Percentiles rank a stretch among this genome's conserved stretches.
phyloP scores from a whole-genome alignment of 2,329 filamentous ascomycete genomes.

The Fusarium falciforme region DNA sequence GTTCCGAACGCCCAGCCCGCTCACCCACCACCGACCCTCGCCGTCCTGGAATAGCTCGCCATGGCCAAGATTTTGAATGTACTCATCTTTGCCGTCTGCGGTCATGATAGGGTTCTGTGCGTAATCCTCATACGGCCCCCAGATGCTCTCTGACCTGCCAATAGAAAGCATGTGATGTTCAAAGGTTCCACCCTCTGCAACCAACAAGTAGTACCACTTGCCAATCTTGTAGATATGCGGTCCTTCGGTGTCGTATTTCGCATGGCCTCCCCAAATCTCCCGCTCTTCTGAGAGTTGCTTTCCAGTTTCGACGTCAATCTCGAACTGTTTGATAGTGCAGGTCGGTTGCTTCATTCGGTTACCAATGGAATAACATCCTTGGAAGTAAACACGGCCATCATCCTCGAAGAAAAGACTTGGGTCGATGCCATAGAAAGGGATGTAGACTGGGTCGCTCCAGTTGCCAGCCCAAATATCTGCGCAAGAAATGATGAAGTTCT shows the following conservation, averaged over 20 bases:
- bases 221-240: slow-evolving; percentile 57
- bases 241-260: slow-evolving; percentile 40
- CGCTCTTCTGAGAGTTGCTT: slow-evolving; percentile 29
- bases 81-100: slow-evolving; percentile 30
- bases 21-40: slow-evolving; percentile 34
- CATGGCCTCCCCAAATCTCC: slow-evolving; percentile 32
- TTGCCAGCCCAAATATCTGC: slow-evolving; percentile 37
- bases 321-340: slow-evolving; percentile 41
- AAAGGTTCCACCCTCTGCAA: slow-evolving; percentile 56
- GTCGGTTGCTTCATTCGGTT: slow-evolving; percentile 8
- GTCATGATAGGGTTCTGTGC: slow-evolving; percentile 49
- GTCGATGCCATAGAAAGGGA: slow-evolving; percentile 56
- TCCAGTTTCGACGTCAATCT: slow-evolving; percentile 38
- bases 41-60: slow-evolving; percentile 42
- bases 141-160: slow-evolving; percentile 34
- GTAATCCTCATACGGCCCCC: slow-evolving; percentile 47
- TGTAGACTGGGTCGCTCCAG: slow-evolving; percentile 49
- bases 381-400: slow-evolving; percentile 48
- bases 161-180: slow-evolving; percentile 43
- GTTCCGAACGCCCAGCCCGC: slow-evolving; percentile 19
- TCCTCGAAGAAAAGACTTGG: slow-evolving; percentile 57
- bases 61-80: slow-evolving; percentile 40
- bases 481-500: slow-evolving; percentile 40
- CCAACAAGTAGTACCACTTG: slow-evolving; percentile 56
- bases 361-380: slow-evolving; percentile 24